Evolutionary conservation across 2,329 filamentous ascomycete species (phyloP), one percentile per base, ranked within the genome.

Genomic region (Colletotrichum tofieldiae): DNA sequence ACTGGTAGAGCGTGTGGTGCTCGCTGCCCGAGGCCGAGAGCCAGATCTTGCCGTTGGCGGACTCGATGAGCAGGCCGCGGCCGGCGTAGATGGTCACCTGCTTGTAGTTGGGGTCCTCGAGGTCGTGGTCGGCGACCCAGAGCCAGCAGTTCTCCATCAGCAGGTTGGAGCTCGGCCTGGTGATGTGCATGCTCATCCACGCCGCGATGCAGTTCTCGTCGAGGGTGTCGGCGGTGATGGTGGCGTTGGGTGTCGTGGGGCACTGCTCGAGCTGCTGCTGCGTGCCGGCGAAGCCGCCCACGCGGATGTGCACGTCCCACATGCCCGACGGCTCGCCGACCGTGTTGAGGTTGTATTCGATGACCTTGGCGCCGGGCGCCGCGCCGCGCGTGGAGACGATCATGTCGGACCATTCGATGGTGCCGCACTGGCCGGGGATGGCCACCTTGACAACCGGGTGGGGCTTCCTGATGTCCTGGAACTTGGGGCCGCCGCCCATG

Each of bases 251-350:
- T 52, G 82, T 75, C 79, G 91, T 92, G 71, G 86, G 80, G 81
- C 91, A 93, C 62, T 85, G 87, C 76, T 88, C 85, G 64, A 90
- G 88, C 79, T 93, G 90, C 9, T 94, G 86, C 51, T 91, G 84
- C 20, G 93, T 93, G 45, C 93, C 93, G 1, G 90, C 89, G 63
- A 90, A 91, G 3, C 93, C 93, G 74, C 93, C 93, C 62, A 95
- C 88, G 75, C 93, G 91, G 78, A 93, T 89, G 81, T 96, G 93
- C 14, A 93, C 89, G 78, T 95, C 93, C 93, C 93, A 96, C 81
- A 93, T 86, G 6, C 89, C 90, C 9, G 83, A 84, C 18, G 86
- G 85, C 65, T 75, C 86, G 16, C 77, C 77, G 5, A 81, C 76
- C 20, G 85, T 85, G 61, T 85, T 86, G 20, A 95, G 84, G 78